phyloP scores from a whole-genome alignment of 345 rosid genomes.

The Citrus glauca region DNA sequence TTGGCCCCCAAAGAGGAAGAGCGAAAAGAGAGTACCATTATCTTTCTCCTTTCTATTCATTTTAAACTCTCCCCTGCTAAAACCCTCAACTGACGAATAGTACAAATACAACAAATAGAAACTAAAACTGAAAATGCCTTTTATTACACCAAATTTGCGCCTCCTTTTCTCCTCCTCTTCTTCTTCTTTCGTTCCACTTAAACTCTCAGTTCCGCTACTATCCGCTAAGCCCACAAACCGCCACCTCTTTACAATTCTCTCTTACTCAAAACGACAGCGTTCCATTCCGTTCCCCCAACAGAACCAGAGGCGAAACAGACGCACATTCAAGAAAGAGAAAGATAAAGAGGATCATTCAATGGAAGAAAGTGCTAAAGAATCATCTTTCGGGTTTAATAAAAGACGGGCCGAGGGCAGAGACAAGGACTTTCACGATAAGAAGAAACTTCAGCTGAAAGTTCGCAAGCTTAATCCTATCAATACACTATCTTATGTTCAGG shows the following conservation, averaged over 20 bases:
- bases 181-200: constrained; percentile 4
- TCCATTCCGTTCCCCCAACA: constrained; percentile 27
- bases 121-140: constrained; percentile 29
- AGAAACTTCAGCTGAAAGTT: constrained; percentile 64
- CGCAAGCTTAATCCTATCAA: constrained; percentile 76
- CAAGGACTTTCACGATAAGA: constrained; percentile 49
- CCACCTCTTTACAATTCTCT: constrained; percentile 28
- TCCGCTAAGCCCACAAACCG: constrained; percentile 23
- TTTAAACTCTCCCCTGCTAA: neutral
- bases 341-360: constrained; percentile 7
- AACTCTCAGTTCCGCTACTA: constrained; percentile 15
- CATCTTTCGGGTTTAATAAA: constrained; percentile 65
- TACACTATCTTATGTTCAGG: constrained; percentile 90
- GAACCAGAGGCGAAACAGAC: constrained; percentile 27
- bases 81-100: neutral
- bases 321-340: constrained; percentile 15
- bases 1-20: neutral
- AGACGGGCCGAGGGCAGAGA: constrained; percentile 81
- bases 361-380: constrained; percentile 33
- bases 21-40: too few species aligned
- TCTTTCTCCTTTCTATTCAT: neutral
- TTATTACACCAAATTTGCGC: constrained; percentile 35
- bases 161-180: constrained; percentile 38
- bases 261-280: constrained; percentile 40
- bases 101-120: neutral